A percentile compares a stretch with the other conserved stretches of the same genome.
phyloP scores from a whole-genome alignment of 2,329 filamentous ascomycete species.

The Botrytis squamosa region DNA sequence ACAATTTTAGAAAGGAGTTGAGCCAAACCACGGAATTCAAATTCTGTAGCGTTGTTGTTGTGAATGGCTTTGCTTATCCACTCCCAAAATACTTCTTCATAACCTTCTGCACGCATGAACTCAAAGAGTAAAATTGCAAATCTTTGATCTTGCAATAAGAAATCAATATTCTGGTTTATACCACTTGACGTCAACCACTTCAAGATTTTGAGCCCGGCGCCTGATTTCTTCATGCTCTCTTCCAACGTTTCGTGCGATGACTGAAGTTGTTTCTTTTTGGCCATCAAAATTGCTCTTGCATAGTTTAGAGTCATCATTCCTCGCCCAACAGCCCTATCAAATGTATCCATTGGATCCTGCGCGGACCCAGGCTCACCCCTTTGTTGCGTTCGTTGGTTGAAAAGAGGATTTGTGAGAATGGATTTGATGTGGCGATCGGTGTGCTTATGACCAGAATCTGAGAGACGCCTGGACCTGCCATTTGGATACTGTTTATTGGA shows the following conservation, averaged over 20 bases:
- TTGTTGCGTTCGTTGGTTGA: constrained; percentile 33
- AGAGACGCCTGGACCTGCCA: constrained; percentile 27
- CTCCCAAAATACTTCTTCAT: constrained; percentile 34
- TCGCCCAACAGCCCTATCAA: constrained; percentile 36
- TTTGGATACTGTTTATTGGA: constrained; percentile 1
- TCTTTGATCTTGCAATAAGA: constrained; percentile 28
- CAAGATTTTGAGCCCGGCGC: constrained; percentile 37
- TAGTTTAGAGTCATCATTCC: constrained; percentile 36
- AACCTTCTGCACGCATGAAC: constrained; percentile 37
- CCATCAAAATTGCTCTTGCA: constrained; percentile 32
- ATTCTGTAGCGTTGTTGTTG: neutral
- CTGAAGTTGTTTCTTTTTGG: constrained; percentile 29
- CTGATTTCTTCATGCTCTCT: constrained; percentile 34
- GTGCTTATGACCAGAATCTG: constrained; percentile 28
- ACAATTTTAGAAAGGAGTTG: neutral
- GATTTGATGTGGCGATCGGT: constrained; percentile 49
- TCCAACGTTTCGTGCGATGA: constrained; percentile 26
- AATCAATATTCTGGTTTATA: constrained; percentile 28
- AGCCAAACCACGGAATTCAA: neutral
- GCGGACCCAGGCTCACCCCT: neutral
- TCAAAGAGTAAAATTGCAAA: constrained; percentile 33
- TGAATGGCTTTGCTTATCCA: constrained; percentile 33
- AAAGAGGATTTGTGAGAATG: constrained; percentile 51
- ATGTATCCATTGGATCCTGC: constrained; percentile 36
- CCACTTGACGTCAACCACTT: constrained; percentile 38